Evolutionary conservation across 2,329 filamentous ascomycete genomes (phyloP), one percentile per base, ranked within the genome.

Genomic region (Myriosclerotinia duriaeana): DNA sequence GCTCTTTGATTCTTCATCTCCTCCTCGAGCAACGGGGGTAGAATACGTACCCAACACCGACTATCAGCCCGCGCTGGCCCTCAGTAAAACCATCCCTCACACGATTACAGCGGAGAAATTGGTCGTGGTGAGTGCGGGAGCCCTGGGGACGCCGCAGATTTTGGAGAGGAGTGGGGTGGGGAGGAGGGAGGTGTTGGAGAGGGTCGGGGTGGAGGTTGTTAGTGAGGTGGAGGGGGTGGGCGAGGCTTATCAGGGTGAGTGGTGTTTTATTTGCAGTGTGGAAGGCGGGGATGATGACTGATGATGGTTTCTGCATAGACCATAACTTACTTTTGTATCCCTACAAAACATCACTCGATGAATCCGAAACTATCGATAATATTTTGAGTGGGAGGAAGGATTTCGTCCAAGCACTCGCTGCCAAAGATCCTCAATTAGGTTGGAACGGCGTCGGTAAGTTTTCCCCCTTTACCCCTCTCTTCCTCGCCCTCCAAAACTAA

Each of bases 151-250:
- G 20, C 72, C 75, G 38, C 74, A 74, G 48, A 79, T 89, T 1
- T 80, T 90, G 0, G 86, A 89, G 73, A 78, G 87, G 26, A 89
- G 87, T 0, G 87, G 87, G 9, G 72, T 90, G 1, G 86, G 85
- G n/a, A 78, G 80, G 54, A 76, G 79, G 0, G 77, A 81, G 1
- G 71, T 86, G 7, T 79, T 89, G 1, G 73, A 79, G 53, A 77
- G 76, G 22, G 79, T 81, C 0, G 80, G 79, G 0, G 79, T 87
- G 2, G 77, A 80, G 1, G 72, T 82, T 3, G 72, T 82, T 1
- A 76, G 80, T 2, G 78, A 84, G 56, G 73, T 85, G 1, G 80
- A 81, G 0, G 83, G 82, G 3, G 84, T 87, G 0, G 84, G 85
- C 2, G 74, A 80, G 34, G 79, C 83, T 58, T 84, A 85, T 68